Evolutionary conservation across 179 eudicot species (phyloP), one percentile per base, ranked within the genome.

Genomic region (Spinacia oleracea): DNA sequence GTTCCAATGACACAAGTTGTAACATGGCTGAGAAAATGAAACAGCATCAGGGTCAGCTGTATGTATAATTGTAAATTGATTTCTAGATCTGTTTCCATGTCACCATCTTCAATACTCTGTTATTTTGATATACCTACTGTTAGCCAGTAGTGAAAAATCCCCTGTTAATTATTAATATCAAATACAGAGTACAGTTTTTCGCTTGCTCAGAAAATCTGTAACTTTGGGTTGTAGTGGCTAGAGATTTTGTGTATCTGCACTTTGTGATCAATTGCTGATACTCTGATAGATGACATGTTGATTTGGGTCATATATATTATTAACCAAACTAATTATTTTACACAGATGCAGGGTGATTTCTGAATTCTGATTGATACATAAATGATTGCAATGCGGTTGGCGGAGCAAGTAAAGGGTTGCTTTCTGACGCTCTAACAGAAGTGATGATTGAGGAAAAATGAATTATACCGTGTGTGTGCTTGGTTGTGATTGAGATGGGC

Each of bases 321-420:
- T 60, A 31, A 63, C 18, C 8, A 50, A 32, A 45, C 31, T 25
- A 35, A 70, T 27, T 31, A 21, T 7, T 46, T 68, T 68, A n/a
- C 25, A 16, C 25, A 3, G 40, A 3, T 56, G 46, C 60, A 40
- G 60, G 55, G 9, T 45, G 75, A 67, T 66, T 55, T 53, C 23
- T 51, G 58, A 51, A 16, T 53, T 9, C 21, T 77, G 51, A 65
- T 72, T 72, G 66, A 78, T 73, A 68, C 32, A 18, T 21, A 42
- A 71, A 82, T 82, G 79, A 78, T 82, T 82, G 79, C 59, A 69
- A 80, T 23, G 25, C 68, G 62, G 79, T 80, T 68, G 53, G 70
- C 43, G 15, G 70, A 77, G 79, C 58, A 3, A 78, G 81, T 82
- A 53, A 50, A 74, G 43, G 79, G 84, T 82, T 46, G 84, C 84